These are phyloP conservation scores for Paracorniculantispora psalliotae DNA, from an alignment of 2,329 filamentous ascomycete species.

Conservation along the genomic window DNA sequence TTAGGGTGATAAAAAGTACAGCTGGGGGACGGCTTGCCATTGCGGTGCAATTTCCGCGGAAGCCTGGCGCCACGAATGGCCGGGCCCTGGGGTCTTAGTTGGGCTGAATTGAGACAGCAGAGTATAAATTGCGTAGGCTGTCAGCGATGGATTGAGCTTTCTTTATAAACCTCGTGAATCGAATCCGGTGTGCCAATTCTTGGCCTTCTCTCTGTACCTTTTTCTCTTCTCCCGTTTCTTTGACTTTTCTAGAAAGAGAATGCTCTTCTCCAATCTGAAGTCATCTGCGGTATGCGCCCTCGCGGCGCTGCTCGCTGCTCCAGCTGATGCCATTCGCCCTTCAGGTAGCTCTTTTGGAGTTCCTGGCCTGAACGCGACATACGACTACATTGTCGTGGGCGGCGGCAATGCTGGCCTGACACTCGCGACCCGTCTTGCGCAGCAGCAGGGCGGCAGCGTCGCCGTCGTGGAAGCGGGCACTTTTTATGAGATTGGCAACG, in stretches of 20 bases:
- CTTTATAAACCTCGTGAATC: too few species aligned
- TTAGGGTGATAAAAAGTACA: too few species aligned
- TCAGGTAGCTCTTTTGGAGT: constrained; percentile 15
- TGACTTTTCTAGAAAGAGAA: neutral
- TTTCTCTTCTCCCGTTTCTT: neutral
- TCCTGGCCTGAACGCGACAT: constrained; percentile 16
- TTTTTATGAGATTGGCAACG: constrained; percentile 24
- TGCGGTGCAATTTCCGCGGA: too few species aligned
- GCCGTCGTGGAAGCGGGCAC: constrained; percentile 29
- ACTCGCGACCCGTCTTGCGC: constrained; percentile 24
- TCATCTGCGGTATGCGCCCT: neutral
- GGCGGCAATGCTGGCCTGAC: constrained; percentile 28
- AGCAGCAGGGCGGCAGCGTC: constrained; percentile 18
- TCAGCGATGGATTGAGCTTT: too few species aligned
- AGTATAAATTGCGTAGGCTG: too few species aligned
- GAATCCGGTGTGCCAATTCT: too few species aligned
- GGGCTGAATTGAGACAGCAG: too few species aligned
- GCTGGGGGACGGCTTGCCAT: too few species aligned
- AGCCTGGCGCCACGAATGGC: too few species aligned
- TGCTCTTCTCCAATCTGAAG: neutral
- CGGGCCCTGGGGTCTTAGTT: too few species aligned
- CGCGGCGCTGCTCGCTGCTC: neutral
- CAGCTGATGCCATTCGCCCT: neutral
- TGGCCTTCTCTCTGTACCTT: neutral
- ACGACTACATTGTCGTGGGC: constrained; percentile 24